Conservation (phyloP, 495 filamentous ascomycete species). For the Hyaloscypha finlandica region DNA sequence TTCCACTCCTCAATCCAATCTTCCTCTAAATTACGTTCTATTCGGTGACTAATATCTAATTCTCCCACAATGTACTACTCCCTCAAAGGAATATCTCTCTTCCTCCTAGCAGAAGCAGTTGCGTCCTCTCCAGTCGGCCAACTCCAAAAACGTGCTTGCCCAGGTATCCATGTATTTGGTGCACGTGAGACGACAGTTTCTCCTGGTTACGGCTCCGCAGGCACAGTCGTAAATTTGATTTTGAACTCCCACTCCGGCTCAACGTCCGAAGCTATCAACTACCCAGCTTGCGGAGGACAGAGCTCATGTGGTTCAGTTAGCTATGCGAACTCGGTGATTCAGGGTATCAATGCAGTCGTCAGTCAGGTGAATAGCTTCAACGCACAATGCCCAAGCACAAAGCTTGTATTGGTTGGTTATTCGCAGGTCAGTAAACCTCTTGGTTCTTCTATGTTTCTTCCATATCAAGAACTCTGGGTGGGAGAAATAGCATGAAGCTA, state of each 20-base stretch:
- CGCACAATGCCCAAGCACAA: constrained; percentile 53
- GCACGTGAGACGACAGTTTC: constrained; percentile 64
- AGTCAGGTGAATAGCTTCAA: constrained; percentile 58
- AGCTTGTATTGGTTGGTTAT: constrained; percentile 64
- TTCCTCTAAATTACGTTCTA: neutral
- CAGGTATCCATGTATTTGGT: constrained; percentile 60
- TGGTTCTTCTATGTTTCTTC: neutral
- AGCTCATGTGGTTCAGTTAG: constrained; percentile 48
- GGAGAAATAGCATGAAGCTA: neutral
- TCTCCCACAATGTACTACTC: neutral
- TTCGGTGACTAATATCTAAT: neutral
- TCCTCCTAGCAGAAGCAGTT: constrained; percentile 1
- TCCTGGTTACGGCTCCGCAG: constrained; percentile 43
- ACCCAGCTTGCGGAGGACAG: constrained; percentile 64
- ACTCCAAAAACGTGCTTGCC: constrained; percentile 35
- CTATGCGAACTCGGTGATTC: constrained; percentile 55
- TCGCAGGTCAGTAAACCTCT: constrained; percentile 46
- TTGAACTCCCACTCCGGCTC: constrained; percentile 48
- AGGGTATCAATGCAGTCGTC: constrained; percentile 55
- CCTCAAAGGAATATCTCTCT: neutral
- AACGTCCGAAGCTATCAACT: constrained; percentile 56
- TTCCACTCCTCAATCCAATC: neutral
- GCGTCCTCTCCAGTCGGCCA: neutral
- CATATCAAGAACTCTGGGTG: neutral
- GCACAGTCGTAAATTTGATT: constrained; percentile 53